Evolutionary conservation across 2,329 filamentous ascomycete species (phyloP).

Genomic region (Aspergillus sp.): DNA sequence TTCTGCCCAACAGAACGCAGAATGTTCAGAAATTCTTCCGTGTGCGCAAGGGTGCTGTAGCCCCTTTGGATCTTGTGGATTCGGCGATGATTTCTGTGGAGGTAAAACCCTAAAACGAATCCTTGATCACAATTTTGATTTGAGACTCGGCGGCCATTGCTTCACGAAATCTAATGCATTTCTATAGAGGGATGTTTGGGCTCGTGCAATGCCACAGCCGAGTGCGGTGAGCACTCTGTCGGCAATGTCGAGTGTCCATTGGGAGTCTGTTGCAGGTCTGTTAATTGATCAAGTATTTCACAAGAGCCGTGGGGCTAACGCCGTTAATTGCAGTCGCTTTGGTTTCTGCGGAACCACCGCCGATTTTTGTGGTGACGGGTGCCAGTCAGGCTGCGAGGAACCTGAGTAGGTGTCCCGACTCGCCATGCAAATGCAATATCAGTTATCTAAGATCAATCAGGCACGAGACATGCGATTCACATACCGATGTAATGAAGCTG

Average conservation of each 20-base stretch:
- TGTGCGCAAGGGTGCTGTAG: neutral
- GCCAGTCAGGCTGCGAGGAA: neutral
- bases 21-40: neutral
- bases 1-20: neutral
- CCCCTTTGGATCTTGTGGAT: neutral
- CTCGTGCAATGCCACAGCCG: constrained; percentile 3
- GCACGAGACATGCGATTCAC: neutral
- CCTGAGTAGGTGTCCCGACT: too few relatives aligned
- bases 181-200: too few relatives aligned
- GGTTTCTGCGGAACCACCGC: constrained; percentile 1
- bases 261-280: constrained; percentile 1
- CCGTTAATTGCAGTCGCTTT: neutral
- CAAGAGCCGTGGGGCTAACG: too few relatives aligned
- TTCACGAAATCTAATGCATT: too few relatives aligned
- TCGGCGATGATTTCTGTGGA: neutral
- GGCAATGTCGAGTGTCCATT: neutral
- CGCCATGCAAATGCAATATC: too few relatives aligned
- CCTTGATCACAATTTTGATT: too few relatives aligned
- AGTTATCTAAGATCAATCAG: too few relatives aligned
- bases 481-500: neutral
- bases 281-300: neutral
- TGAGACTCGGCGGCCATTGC: too few relatives aligned
- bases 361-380: constrained; percentile 1
- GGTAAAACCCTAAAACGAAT: neutral
- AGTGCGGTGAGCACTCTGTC: neutral